Percentiles rank a stretch among this genome's conserved stretches.
Evolutionary conservation across 345 rosid genomes (phyloP).

Genomic region (Clausena lansium): DNA sequence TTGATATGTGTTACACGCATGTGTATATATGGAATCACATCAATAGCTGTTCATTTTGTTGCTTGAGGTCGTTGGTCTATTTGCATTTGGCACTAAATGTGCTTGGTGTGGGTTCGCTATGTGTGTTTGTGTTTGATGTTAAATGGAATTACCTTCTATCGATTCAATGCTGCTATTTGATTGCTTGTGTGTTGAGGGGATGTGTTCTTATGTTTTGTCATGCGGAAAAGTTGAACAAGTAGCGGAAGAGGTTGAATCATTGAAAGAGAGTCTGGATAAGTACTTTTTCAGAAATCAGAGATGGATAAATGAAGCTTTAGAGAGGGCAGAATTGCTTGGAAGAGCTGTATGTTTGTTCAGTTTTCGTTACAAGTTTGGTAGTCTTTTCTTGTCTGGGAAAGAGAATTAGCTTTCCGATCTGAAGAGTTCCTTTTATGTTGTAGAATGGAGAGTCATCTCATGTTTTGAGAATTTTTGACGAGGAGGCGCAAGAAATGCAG

Average conservation of each 20-base stretch:
- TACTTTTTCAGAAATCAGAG: constrained; percentile 64
- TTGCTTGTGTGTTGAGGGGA: not conserved
- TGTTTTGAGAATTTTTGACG: constrained; percentile 81
- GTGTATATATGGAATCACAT: not conserved
- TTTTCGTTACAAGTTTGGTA: not conserved
- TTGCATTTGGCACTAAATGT: not conserved
- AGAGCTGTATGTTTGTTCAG: constrained; percentile 51
- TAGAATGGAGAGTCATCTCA: constrained; percentile 83
- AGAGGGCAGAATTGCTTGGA: constrained; percentile 82
- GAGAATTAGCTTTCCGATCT: not conserved
- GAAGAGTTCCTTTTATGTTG: constrained; percentile 12
- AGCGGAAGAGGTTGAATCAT: constrained; percentile 79
- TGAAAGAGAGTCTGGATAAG: constrained; percentile 74
- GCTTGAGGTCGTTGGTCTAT: not conserved
- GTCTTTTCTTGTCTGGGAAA: no score
- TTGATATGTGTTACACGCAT: not conserved
- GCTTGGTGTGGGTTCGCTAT: not conserved
- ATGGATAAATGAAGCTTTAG: constrained; percentile 70
- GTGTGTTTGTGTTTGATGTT: no score
- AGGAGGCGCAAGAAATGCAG: constrained; percentile 87
- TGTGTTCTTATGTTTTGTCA: no score
- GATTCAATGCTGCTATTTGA: not conserved
- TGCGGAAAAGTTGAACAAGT: constrained; percentile 85
- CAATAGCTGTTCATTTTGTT: not conserved
- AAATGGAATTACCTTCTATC: not conserved